Evolutionary conservation across 306 rosid species (phyloP), one percentile per base, ranked within the genome.

Genomic region (Vicia sativa): DNA sequence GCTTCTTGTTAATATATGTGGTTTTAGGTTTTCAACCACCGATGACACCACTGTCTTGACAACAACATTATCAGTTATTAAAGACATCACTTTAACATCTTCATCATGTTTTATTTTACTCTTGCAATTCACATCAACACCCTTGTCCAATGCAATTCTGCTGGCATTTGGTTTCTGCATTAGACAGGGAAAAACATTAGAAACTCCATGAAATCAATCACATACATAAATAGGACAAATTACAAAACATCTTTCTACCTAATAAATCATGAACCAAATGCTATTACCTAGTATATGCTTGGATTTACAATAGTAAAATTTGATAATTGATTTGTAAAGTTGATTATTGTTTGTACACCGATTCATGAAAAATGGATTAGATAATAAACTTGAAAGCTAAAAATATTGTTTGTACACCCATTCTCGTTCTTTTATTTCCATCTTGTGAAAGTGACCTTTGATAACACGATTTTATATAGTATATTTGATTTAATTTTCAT

Each of bases 1-100:
- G 81, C 81, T 90, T 76, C 93, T 90, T 77, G 92, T 81, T 70
- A 89, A 65, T 72, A 78, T 59, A 13, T 69, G 86, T 3, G 87
- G 85, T 71, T 78, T 79, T 59, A 34, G 83, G 83, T 42, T 79
- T 75, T 78, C 77, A 53, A 49, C 64, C 52, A 65, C 83, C 6
- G 73, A 56, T 16, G 78, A 57, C 11, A 74, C 83, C 69, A 71
- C 82, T 48, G 79, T 73, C 70, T 67, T 72, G 57, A 78, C 43
- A 38, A 57, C 72, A 57, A 78, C 35, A 29, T 76, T 68, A 46
- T 68, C 78, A 16, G 48, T 41, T 54, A 59, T 62, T 38, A 71
- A 75, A 73, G 78, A 46, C 31, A 60, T 70, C 48, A 67, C n/a
- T n/a, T n/a, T n/a, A n/a, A n/a, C n/a, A n/a, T n/a, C n/a, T n/a